Evolutionary conservation across 441 rosid species (phyloP), one percentile per base, ranked within the genome.

Genomic region (Gossypium trilobum): DNA sequence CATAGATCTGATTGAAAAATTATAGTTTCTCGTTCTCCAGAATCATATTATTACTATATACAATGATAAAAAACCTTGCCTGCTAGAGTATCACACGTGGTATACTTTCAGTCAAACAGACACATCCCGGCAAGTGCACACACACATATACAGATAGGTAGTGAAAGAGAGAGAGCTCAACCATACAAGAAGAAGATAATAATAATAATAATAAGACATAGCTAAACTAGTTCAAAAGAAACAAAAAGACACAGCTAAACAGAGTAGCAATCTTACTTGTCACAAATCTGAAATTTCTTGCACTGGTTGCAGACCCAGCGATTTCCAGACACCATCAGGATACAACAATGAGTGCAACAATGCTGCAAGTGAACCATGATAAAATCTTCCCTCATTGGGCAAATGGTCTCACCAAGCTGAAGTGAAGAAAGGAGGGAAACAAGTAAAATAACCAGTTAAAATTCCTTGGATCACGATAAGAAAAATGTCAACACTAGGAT

Each of bases 351-450:
- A 1, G 82, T 74, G 83, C 97, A 95, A 68, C 95, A 88, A 78
- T 87, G 89, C 85, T 91, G 99, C 81, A 95, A 83, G 83, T 95
- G 96, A 76, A 95, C 98, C 96, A 95, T 92, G 81, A 95, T 92
- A 82, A 93, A 95, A 78, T 93, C 99, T 73, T 95, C 99, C 89
- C 91, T 95, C 99, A 95, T 95, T 0, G 99, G 98, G 81, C 81
- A 83, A 80, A 95, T 95, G 66, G 98, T 92, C 87, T 95, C 99
- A 72, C 99, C 99, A 79, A 95, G 98, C 99, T 95, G 89, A 7
- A 78, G 58, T 56, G 51, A 75, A 74, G 39, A 51, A 58, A 29
- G 19, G 44, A 50, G 68, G 58, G 46, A 36, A 75, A 22, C 70
- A 22, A 46, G 44, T 23, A 61, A 6, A 23, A 23, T 57, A 33